Evolutionary conservation across 106 monocot genomes (phyloP).

Genomic region (Dendrobium nobile): DNA sequence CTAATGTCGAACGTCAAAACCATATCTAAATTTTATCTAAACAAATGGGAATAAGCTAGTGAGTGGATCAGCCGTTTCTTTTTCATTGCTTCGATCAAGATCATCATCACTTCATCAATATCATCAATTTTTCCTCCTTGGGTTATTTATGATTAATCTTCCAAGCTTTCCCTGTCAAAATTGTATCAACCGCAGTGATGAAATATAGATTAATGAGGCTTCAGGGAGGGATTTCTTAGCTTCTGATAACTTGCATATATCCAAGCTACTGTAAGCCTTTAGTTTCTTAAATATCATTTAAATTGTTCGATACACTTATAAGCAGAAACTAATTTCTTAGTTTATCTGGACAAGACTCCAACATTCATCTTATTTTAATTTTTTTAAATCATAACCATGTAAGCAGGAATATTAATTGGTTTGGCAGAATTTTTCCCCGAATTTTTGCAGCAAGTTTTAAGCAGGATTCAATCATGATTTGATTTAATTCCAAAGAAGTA

Average conservation of each 20-base stretch:
- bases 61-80: not conserved
- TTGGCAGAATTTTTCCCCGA: not conserved
- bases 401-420: not conserved
- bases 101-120: too few relatives aligned
- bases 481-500: not conserved
- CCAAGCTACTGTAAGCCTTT: not conserved
- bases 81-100: too few relatives aligned
- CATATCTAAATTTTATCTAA: not conserved
- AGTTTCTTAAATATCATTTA: not conserved
- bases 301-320: too few relatives aligned
- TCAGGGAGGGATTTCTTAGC: not conserved
- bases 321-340: too few relatives aligned
- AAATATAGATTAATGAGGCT: not conserved
- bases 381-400: not conserved
- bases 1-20: not conserved
- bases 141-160: not conserved
- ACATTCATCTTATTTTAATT: not conserved
- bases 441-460: not conserved
- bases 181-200: not conserved
- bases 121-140: not conserved
- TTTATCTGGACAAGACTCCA: not conserved
- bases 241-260: not conserved
- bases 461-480: not conserved
- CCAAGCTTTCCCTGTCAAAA: not conserved
- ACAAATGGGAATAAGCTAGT: not conserved